A percentile compares a stretch with the other conserved stretches of the same genome.
These are phyloP conservation scores for Picochlorum sp. DNA, from an alignment of 139 green algal species.

Conservation along the genomic window DNA sequence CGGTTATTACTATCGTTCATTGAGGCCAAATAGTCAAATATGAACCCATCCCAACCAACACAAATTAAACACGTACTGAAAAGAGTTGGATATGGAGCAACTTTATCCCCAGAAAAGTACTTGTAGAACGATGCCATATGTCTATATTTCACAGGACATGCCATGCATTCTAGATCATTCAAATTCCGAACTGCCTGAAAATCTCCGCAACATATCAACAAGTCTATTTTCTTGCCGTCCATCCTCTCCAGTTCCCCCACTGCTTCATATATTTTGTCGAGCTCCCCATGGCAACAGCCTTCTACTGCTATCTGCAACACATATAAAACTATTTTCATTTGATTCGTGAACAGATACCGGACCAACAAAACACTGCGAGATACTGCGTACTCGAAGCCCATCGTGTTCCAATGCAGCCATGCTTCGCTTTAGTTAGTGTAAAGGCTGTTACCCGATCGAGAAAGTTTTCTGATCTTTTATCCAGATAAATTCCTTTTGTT, in stretches of 20 bases:
- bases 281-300: constrained; percentile 85
- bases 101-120: constrained; percentile 80
- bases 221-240: constrained; percentile 66
- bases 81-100: constrained; percentile 78
- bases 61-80: constrained; percentile 88
- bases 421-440: too few relatives aligned
- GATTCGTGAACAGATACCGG: too few relatives aligned
- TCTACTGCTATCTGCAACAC: constrained; percentile 70
- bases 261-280: constrained; percentile 87
- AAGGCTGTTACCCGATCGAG: too few relatives aligned
- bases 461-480: too few relatives aligned
- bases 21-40: background rate
- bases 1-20: too few relatives aligned
- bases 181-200: constrained; percentile 96
- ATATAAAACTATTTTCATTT: background rate
- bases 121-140: constrained; percentile 84
- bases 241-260: constrained; percentile 52
- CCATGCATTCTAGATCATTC: constrained; percentile 89
- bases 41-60: background rate
- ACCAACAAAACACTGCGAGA: too few relatives aligned
- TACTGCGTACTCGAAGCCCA: too few relatives aligned
- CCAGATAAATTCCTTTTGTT: too few relatives aligned
- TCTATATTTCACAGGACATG: constrained; percentile 87
- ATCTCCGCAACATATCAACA: constrained; percentile 96
- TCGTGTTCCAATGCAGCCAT: too few relatives aligned